These are phyloP conservation scores for Calamus simplicifolius DNA, from an alignment of 176 grass and related monocot species.

Conservation along the genomic window DNA sequence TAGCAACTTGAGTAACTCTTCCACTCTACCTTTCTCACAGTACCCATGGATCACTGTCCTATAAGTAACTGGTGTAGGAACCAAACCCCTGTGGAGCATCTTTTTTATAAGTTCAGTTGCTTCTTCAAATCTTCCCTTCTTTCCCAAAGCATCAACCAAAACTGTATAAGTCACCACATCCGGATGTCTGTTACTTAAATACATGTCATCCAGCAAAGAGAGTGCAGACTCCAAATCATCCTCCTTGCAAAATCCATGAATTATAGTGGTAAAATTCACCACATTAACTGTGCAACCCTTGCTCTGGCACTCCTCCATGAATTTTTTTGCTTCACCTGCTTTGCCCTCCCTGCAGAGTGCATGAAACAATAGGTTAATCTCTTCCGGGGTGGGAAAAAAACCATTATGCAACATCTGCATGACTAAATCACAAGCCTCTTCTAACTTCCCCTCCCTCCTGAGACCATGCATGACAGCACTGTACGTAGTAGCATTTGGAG, in stretches of 20 bases:
- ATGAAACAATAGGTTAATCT: constrained; percentile 89
- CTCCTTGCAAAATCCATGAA: constrained; percentile 78
- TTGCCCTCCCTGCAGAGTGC: constrained; percentile 63
- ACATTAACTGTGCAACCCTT: constrained; percentile 86
- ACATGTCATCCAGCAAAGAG: constrained; percentile 94
- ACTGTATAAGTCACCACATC: constrained; percentile 89
- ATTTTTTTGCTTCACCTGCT: constrained; percentile 55
- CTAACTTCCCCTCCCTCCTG: constrained; percentile 79
- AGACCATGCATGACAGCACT: constrained; percentile 90
- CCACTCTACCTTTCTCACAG: constrained; percentile 55
- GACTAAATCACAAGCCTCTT: constrained; percentile 77
- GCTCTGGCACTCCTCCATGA: constrained; percentile 86
- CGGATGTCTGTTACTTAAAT: constrained; percentile 82
- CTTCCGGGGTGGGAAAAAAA: constrained; percentile 69
- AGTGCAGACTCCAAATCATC: constrained; percentile 71
- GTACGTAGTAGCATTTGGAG: constrained; percentile 67
- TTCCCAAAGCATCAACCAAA: constrained; percentile 76
- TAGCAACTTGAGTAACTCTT: constrained; percentile 65
- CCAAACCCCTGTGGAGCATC: constrained; percentile 82
- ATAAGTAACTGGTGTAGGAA: constrained; percentile 79
- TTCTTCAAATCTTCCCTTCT: constrained; percentile 70
- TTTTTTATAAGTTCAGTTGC: constrained; percentile 59
- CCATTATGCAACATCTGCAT: constrained; percentile 71
- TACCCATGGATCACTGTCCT: constrained; percentile 87
- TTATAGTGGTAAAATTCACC: constrained; percentile 90